Percentiles rank a stretch among this genome's conserved stretches.
Conservation (phyloP, 2,329 filamentous ascomycete species). For the Neonectria hederae region DNA sequence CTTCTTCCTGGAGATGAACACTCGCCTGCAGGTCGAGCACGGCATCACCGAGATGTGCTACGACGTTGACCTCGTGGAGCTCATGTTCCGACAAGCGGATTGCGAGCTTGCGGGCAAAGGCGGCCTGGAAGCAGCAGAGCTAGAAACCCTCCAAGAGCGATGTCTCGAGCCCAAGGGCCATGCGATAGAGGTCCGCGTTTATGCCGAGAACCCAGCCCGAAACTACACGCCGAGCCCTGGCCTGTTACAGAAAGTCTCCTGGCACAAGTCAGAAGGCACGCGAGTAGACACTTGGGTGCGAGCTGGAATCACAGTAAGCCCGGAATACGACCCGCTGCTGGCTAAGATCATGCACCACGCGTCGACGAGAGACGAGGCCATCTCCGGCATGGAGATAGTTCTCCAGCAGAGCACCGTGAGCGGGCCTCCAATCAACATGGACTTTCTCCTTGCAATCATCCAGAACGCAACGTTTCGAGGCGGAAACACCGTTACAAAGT, state of each 20-base stretch:
- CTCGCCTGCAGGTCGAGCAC: slow-evolving; percentile 79
- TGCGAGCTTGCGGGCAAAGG: slow-evolving; percentile 24
- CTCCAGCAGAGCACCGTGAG: slow-evolving; percentile 45
- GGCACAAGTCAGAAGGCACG: slow-evolving; percentile 56
- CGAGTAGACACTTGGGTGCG: slow-evolving; percentile 72
- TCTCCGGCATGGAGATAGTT: slow-evolving; percentile 57
- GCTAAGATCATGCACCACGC: slow-evolving; percentile 68
- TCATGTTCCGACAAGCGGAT: slow-evolving; percentile 51
- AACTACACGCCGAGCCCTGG: slow-evolving; percentile 69
- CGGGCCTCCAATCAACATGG: slow-evolving; percentile 58
- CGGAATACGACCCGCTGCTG: slow-evolving; percentile 66
- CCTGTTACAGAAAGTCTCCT: slow-evolving; percentile 64
- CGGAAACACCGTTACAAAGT: slow-evolving; percentile 66
- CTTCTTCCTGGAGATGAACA: slow-evolving; percentile 64
- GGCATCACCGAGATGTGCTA: slow-evolving; percentile 82
- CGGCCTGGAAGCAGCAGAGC: slow-evolving; percentile 17
- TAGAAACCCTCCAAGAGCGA: slow-evolving; percentile 27
- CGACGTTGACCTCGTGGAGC: slow-evolving; percentile 73
- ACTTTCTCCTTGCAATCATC: slow-evolving; percentile 63
- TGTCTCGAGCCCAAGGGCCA: slow-evolving; percentile 35
- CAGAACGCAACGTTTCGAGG: slow-evolving; percentile 53
- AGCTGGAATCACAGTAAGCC: slow-evolving; percentile 64
- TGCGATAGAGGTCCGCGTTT: slow-evolving; percentile 50
- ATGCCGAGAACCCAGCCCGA: slow-evolving; percentile 61
- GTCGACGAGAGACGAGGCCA: slow-evolving; percentile 42